Evolutionary conservation across 1,139 yeast species (phyloP), one percentile per base, ranked within the genome.

Genomic region (Saccharomycopsis phalli): DNA sequence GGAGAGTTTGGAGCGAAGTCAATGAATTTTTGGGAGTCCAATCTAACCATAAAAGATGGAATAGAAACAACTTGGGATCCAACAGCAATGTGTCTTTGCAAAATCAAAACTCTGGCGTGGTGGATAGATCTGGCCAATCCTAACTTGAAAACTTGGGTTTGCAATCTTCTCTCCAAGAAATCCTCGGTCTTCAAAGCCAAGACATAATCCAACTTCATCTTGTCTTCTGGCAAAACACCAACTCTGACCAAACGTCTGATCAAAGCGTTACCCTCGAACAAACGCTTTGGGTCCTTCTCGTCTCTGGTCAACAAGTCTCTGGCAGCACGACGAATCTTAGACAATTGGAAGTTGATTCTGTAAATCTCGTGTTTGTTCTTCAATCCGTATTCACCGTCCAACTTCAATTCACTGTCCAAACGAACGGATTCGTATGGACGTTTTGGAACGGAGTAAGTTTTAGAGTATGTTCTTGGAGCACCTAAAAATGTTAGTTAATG

Each of bases 301-400:
- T 91, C 98, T 78, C 96, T 87, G 76, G 98, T 91, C 73, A 91
- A 82, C 65, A 91, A 79, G 67, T 93, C 97, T 82, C 99, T 95
- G 66, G 99, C 99, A 69, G 98, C 98, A 79, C 98, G 87, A 79
- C 99, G 91, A 69, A 91, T 91, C 82, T 91, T 91, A 56, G 99
- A 91, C 67, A 91, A 86, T 76, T 91, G 96, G 81, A 81, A 86
- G 68, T 87, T 88, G 69, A 88, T 84, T 80, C 96, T 83, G 94
- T 88, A 87, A 71, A 91, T 86, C 76, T 91, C 98, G 70, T 94
- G 86, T 88, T 91, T 91, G 96, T 93, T 91, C 78, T 87, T 88
- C 68, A 91, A 82, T 79, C 98, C 99, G 82, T 73, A 91, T 75
- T 91, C 98, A 79, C 98, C 98, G 63, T 94, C 96, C 65, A 91